Base-by-base conservation (phyloP, 345 rosid species). In the Eucalyptus pauciflora region DNA sequence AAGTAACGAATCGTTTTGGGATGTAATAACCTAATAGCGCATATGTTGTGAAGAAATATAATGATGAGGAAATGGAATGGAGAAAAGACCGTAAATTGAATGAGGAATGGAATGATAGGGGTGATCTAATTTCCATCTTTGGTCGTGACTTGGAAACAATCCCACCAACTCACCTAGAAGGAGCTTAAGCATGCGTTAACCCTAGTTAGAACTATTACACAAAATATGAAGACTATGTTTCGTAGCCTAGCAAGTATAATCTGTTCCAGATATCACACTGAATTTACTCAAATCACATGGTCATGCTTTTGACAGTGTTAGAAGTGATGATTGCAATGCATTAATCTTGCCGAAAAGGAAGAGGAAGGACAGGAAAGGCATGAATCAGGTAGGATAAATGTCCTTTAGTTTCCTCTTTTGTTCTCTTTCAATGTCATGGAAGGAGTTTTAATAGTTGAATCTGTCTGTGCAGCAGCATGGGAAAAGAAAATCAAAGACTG, bases 261-360 rank as follows among this genome's bases (percentile, higher is more conserved):
- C 29, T 76, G 27, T 76, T 37, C 27, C 48, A 0, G 48, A 76
- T 76, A 11, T 10, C 48, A 76, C 85, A 76, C 29, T 76, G 48
- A 45, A 76, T 41, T 76, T 41, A 20, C 48, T 76, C 15, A 18
- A 43, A 29, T 41, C 48, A 10, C 24, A 9, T 76, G 29, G 85
- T 41, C 48, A 20, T 76, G 48, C 85, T 76, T 76, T 87, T 89
- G 76, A 76, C 86, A 94, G 94, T 87, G 86, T 56, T 88, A 91
- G 86, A 88, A 94, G 91, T 9, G 88, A 64, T 25, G 96, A 94
- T 90, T 89, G 94, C 94, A 96, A 95, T 92, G 93, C 93, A 37
- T 41, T 92, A 43, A 90, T 96, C 43, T 88, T 95, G 92, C 95
- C 96, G 3, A 90, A 93, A 9, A 94, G 90, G 90, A 95, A 90